Evolutionary conservation across 2,329 filamentous ascomycete genomes (phyloP).

Genomic region (Plectosphaerella plurivora): DNA sequence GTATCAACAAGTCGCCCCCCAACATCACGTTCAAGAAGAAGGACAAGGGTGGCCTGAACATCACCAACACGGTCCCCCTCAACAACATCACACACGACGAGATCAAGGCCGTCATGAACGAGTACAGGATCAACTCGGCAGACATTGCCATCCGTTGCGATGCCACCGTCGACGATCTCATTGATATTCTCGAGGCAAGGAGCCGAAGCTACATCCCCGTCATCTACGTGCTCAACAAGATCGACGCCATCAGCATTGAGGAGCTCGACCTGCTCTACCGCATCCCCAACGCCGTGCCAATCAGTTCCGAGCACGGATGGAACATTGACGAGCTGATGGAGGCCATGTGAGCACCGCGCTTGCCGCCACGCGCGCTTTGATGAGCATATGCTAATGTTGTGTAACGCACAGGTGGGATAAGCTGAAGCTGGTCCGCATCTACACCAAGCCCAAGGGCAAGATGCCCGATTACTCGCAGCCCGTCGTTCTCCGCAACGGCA

Average conservation of each 20-base stretch:
- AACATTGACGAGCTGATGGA: constrained; percentile 96
- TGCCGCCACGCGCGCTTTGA: not conserved
- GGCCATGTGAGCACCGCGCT: constrained; percentile 59
- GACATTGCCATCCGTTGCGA: constrained; percentile 98
- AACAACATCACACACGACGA: constrained; percentile 93
- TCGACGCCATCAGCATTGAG: constrained; percentile 96
- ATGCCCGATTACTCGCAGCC: constrained; percentile 88
- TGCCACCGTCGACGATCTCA: constrained; percentile 93
- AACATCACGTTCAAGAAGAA: constrained; percentile 99
- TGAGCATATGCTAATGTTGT: not conserved
- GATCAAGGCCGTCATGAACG: constrained; percentile 95
- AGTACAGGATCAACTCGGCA: constrained; percentile 94
- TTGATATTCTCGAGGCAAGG: constrained; percentile 92
- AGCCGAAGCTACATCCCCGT: constrained; percentile 97
- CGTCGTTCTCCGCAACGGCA: constrained; percentile 78
- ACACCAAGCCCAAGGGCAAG: constrained; percentile 97
- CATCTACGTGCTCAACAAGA: constrained; percentile 98
- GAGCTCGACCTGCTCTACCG: constrained; percentile 94
- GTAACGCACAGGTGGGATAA: constrained; percentile 72
- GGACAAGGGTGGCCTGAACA: constrained; percentile 94
- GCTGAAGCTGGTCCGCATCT: constrained; percentile 83
- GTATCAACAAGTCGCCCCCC: constrained; percentile 94
- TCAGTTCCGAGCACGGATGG: constrained; percentile 97
- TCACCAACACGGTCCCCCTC: constrained; percentile 90
- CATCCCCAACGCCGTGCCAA: constrained; percentile 94